phyloP scores from a whole-genome alignment of 768 basidiomycete species.

The Cystobasidium onofrii region DNA sequence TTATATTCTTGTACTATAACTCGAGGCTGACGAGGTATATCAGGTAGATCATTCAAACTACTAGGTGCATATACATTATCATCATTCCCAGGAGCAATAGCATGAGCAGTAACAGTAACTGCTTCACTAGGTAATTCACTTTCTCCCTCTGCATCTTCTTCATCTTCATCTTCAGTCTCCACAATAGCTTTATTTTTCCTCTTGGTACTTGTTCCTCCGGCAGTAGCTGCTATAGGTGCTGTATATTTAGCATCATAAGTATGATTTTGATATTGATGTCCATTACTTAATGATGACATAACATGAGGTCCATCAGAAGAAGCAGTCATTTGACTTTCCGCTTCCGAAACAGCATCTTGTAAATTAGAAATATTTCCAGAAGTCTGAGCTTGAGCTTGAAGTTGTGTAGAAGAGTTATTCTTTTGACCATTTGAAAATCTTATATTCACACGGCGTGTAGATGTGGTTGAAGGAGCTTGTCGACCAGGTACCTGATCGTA shows the following conservation, averaged over 20 bases:
- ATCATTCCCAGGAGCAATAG: too few relatives aligned
- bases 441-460: background rate
- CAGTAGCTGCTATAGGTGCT: background rate
- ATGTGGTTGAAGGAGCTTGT: background rate
- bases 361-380: too few relatives aligned
- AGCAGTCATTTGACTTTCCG: background rate
- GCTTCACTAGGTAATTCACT: slow-evolving; percentile 1
- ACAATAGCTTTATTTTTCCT: background rate
- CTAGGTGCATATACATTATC: background rate
- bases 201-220: background rate
- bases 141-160: slow-evolving; percentile 18
- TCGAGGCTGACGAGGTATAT: background rate
- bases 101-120: background rate
- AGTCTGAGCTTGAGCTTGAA: too few relatives aligned
- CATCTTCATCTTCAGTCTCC: background rate
- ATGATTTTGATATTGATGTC: too few relatives aligned
- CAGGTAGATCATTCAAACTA: background rate
- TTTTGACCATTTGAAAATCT: background rate
- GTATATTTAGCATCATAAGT: background rate
- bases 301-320: background rate
- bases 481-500: background rate
- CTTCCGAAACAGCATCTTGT: background rate
- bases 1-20: background rate
- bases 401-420: too few relatives aligned
- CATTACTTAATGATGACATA: background rate